A percentile compares a stretch with the other conserved stretches of the same genome.
Evolutionary conservation across 495 filamentous ascomycete species (phyloP).

Genomic region (Poronia punctata): DNA sequence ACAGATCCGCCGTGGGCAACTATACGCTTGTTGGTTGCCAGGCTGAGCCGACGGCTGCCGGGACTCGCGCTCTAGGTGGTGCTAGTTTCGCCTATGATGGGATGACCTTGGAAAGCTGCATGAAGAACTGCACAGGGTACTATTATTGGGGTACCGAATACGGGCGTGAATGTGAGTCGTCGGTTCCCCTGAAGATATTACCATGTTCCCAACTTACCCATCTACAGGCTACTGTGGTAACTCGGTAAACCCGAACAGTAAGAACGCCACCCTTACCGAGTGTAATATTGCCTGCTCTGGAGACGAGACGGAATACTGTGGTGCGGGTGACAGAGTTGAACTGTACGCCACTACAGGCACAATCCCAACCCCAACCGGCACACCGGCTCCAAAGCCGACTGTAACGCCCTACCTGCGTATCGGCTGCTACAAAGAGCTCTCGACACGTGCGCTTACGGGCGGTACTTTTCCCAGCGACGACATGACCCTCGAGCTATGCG

Average conservation of each 20-base stretch:
- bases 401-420: conserved; percentile 24
- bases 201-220: conserved; percentile 5
- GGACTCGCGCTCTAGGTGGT: conserved; percentile 31
- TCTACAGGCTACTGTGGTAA: conserved; percentile 42
- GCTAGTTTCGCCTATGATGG: conserved; percentile 36
- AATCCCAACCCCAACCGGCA: conserved; percentile 22
- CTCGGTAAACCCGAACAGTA: conserved; percentile 32
- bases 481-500: conserved; percentile 31
- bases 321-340: conserved; percentile 37
- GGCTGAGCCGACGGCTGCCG: conserved; percentile 32
- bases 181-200: neutral
- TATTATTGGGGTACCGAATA: conserved; percentile 44
- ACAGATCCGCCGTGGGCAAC: conserved; percentile 30
- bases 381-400: conserved; percentile 29
- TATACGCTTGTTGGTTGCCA: conserved; percentile 40
- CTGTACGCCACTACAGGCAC: conserved; percentile 37
- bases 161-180: conserved; percentile 38
- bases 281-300: conserved; percentile 47
- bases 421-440: conserved; percentile 42
- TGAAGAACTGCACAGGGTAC: conserved; percentile 39
- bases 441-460: conserved; percentile 33
- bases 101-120: conserved; percentile 46
- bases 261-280: conserved; percentile 31
- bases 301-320: conserved; percentile 37
- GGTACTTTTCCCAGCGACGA: conserved; percentile 21